A percentile compares a stretch with the other conserved stretches of the same genome.
These are phyloP conservation scores for Isabelozyma rhagii DNA, from an alignment of 805 yeast species.

Conservation along the genomic window DNA sequence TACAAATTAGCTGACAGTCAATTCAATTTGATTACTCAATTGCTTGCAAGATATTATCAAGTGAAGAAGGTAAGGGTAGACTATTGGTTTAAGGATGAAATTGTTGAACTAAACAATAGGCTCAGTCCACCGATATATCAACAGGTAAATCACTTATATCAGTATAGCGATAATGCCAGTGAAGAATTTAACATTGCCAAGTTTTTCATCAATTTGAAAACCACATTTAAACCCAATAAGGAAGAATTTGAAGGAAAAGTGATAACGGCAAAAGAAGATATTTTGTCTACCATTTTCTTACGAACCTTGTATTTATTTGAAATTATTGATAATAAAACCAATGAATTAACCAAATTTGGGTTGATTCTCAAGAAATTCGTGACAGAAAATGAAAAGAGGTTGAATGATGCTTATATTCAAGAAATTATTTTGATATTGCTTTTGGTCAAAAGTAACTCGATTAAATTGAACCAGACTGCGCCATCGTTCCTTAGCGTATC, in stretches of 20 bases:
- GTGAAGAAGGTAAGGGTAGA: slow-evolving; percentile 57
- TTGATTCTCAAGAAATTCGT: slow-evolving; percentile 36
- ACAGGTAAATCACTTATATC: slow-evolving; percentile 23
- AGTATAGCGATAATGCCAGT: slow-evolving; percentile 9
- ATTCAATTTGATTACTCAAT: slow-evolving; percentile 64
- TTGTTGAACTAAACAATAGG: slow-evolving; percentile 47
- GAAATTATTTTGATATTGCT: slow-evolving; percentile 46
- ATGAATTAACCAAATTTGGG: slow-evolving; percentile 52
- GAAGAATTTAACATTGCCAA: slow-evolving; percentile 20
- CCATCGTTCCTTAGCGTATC: slow-evolving; percentile 31
- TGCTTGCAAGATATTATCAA: slow-evolving; percentile 82
- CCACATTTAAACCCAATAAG: slow-evolving; percentile 8
- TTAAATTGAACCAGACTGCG: slow-evolving; percentile 39
- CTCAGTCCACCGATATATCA: slow-evolving; percentile 51
- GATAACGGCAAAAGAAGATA: slow-evolving; percentile 33
- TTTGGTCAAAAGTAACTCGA: slow-evolving; percentile 33
- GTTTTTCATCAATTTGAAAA: slow-evolving; percentile 18
- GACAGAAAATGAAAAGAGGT: slow-evolving; percentile 10
- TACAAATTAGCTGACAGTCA: slow-evolving; percentile 57
- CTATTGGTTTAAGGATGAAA: slow-evolving; percentile 52
- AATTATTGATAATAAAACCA: slow-evolving; percentile 41
- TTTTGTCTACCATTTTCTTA: slow-evolving; percentile 53
- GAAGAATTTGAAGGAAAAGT: slow-evolving; percentile 13
- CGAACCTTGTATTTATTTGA: slow-evolving; percentile 54
- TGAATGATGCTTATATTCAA: slow-evolving; percentile 26